phyloP scores from a whole-genome alignment of 1,284 basidiomycete species.

The Cerrena zonata region DNA sequence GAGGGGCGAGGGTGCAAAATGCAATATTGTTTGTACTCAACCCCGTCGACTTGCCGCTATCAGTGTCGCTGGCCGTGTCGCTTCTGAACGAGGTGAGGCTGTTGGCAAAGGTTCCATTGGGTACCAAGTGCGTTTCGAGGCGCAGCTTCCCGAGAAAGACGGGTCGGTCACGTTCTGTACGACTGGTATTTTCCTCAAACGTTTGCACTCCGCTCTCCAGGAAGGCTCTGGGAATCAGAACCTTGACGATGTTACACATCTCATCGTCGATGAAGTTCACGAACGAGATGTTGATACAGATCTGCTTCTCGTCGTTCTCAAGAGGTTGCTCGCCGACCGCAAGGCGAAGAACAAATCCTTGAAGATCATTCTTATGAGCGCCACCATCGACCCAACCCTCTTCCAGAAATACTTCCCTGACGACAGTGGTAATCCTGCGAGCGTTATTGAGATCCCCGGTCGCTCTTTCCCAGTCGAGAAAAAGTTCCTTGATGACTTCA shows the following conservation, averaged over 20 bases:
- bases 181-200: constrained; percentile 85
- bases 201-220: constrained; percentile 76
- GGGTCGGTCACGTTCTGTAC: constrained; percentile 93
- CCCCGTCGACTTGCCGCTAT: constrained; percentile 90
- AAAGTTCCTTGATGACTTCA: constrained; percentile 78
- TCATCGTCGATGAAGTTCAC: constrained; percentile 94
- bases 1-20: constrained; percentile 72
- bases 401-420: constrained; percentile 86
- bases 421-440: constrained; percentile 56
- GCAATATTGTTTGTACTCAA: constrained; percentile 92
- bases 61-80: constrained; percentile 88
- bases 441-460: constrained; percentile 84
- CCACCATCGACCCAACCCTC: constrained; percentile 86
- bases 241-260: constrained; percentile 84
- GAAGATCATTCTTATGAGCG: constrained; percentile 92
- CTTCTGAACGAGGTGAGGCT: constrained; percentile 80
- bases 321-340: constrained; percentile 77
- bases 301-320: constrained; percentile 84
- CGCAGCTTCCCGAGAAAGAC: constrained; percentile 73
- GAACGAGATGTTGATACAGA: constrained; percentile 95
- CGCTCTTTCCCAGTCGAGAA: constrained; percentile 86
- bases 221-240: constrained; percentile 35
- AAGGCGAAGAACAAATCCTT: constrained; percentile 70
- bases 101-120: constrained; percentile 73
- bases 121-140: constrained; percentile 91